phyloP scores from a whole-genome alignment of 108 stramenopile species.

The Cyclotella baltica region DNA sequence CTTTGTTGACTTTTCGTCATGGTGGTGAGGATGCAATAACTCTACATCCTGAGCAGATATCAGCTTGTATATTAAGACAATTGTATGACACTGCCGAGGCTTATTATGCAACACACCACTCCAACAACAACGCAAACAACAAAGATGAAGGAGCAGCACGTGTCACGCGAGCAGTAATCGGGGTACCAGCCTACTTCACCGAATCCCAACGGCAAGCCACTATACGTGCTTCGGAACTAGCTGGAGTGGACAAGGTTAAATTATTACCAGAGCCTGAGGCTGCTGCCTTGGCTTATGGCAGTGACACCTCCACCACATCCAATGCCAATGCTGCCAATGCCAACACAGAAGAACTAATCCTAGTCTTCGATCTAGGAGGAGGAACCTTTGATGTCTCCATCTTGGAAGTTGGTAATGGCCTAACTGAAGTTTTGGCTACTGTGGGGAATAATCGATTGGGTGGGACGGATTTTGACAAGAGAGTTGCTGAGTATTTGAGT shows the following conservation, averaged over 20 bases:
- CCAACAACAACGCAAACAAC: slow-evolving; percentile 24
- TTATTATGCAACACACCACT: slow-evolving; percentile 19
- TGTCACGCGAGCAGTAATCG: slow-evolving; percentile 89
- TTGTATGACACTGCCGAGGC: slow-evolving; percentile 61
- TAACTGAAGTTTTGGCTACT: slow-evolving; percentile 92
- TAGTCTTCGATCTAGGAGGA: slow-evolving; percentile 96
- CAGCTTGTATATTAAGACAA: slow-evolving; percentile 74
- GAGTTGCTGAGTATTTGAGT: slow-evolving; percentile 73
- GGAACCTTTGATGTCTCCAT: slow-evolving; percentile 96
- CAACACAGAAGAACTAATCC: slow-evolving; percentile 73
- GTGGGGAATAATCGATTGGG: slow-evolving; percentile 90
- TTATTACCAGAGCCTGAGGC: slow-evolving; percentile 95
- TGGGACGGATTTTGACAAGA: slow-evolving; percentile 91
- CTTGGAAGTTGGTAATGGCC: slow-evolving; percentile 83
- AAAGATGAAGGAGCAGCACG: slow-evolving; percentile 23
- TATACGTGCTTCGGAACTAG: slow-evolving; percentile 79
- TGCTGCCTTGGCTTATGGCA: slow-evolving; percentile 93
- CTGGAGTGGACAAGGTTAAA: slow-evolving; percentile 87
- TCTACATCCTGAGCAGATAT: slow-evolving; percentile 77
- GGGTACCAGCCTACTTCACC: slow-evolving; percentile 97
- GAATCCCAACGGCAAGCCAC: slow-evolving; percentile 90
- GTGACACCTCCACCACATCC: slow-evolving; percentile 46
- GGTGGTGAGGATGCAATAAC: background rate
- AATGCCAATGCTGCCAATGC: slow-evolving; percentile 14
- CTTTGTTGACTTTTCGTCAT: slow-evolving; percentile 49